Base-by-base conservation (phyloP, 495 filamentous ascomycete genomes). In the Lentithecium fluviatile region DNA sequence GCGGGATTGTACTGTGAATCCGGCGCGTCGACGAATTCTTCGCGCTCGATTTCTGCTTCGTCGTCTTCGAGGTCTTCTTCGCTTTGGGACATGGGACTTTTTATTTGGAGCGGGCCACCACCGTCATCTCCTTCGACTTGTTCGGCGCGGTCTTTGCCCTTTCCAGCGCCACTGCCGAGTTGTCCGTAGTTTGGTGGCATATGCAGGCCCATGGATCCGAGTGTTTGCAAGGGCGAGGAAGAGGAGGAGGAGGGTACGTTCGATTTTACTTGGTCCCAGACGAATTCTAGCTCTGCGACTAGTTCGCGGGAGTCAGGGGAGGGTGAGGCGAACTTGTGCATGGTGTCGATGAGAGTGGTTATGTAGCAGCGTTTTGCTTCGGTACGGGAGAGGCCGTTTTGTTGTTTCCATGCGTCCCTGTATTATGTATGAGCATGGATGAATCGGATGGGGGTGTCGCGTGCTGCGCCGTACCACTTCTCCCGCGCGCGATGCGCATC, bases 321-420 rank as follows among this genome's bases (percentile, higher is more conserved):
- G 58, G 85, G 86, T 25, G 83, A 86, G 38, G 94, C 94, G 71
- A 93, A 97, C 63, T 80, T 79, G 73, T 97, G 92, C 94, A 98
- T 97, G 0, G 93, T 97, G 70, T 93, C 85, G 74, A 98, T 95
- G 32, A 98, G 78, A 7, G 89, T 91, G 52, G 88, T 85, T 74
- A 98, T 91, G 70, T 98, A 98, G 40, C 85, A 85, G 59, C 90
- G 84, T 81, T 98, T 98, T 37, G 94, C 92, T 76, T 97, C 92
- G 40, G 94, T 97, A 60, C 88, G 83, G 47, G 83, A 85, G 20
- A 95, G 69, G 0, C 88, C 88, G 64, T 82, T 84, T 73, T 96
- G 89, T 21, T 83, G 78, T 70, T 91, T 90, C 94, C 94, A 98
- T 20, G 94, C 91, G 74, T 97, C 91, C 90, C 76, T 79, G 37